Evolutionary conservation across 768 basidiomycete species (phyloP).

Genomic region (Ramaria rubella): DNA sequence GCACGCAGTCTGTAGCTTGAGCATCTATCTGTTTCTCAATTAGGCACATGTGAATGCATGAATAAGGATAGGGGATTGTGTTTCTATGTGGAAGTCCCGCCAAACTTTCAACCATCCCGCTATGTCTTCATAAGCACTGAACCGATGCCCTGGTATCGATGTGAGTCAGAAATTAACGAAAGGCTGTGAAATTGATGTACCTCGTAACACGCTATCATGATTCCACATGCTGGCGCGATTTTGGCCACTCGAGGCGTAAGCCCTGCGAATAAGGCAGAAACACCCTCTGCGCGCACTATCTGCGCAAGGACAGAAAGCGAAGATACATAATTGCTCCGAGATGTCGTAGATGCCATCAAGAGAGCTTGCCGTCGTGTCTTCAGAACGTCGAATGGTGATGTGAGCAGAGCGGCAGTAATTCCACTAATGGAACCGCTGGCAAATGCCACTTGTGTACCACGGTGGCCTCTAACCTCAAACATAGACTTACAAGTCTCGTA

Average conservation of each 20-base stretch:
- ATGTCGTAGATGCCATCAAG: conserved; percentile 50
- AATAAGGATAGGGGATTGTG: background rate
- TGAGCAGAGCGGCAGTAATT: conserved; percentile 76
- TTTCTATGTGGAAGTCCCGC: no score
- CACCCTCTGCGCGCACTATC: conserved; percentile 75
- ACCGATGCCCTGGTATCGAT: conserved; percentile 7
- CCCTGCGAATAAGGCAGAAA: conserved; percentile 74
- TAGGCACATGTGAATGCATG: background rate
- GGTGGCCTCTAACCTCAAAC: conserved; percentile 45
- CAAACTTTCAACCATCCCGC: background rate
- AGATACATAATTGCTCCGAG: conserved; percentile 31
- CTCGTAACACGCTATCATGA: conserved; percentile 98
- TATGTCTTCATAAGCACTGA: background rate
- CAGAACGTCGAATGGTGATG: conserved; percentile 93
- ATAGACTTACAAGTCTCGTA: conserved; percentile 78
- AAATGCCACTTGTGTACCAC: conserved; percentile 70
- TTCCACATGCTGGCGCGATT: conserved; percentile 95
- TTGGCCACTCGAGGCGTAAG: conserved; percentile 84
- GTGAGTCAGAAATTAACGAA: background rate
- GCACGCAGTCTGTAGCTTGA: no score
- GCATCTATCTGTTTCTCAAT: no score
- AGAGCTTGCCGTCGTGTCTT: conserved; percentile 91
- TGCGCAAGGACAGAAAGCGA: conserved; percentile 42
- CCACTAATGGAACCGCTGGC: conserved; percentile 88
- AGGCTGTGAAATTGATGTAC: conserved; percentile 35